These are phyloP conservation scores for Eugenia klotzschiana DNA, from an alignment of 441 rosid species.

Conservation along the genomic window DNA sequence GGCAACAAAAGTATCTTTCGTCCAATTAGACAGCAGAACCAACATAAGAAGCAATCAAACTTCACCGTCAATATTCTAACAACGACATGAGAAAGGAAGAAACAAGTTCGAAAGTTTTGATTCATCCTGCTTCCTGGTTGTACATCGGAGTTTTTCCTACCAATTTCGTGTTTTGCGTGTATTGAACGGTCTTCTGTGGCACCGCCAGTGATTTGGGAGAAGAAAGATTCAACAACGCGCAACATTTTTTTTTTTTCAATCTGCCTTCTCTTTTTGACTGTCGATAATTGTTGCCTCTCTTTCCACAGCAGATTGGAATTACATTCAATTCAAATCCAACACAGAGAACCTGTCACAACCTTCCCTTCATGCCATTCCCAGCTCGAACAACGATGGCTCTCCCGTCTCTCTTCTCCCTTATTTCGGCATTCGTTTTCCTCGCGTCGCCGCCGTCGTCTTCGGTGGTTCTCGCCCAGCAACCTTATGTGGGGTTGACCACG, in stretches of 20 bases:
- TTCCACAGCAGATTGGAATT: neutral
- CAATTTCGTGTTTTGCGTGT: neutral
- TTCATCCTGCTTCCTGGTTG: neutral
- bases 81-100: neutral
- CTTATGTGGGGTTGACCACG: conserved; percentile 33
- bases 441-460: neutral
- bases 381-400: neutral
- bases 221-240: neutral
- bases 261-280: neutral
- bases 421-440: neutral
- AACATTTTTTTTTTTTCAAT: no score
- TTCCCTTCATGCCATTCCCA: neutral
- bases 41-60: neutral
- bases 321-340: neutral
- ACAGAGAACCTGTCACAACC: neutral
- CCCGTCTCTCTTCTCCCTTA: neutral
- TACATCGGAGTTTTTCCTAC: neutral
- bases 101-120: neutral
- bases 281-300: neutral
- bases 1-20: neutral
- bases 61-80: neutral
- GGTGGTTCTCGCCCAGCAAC: conserved; percentile 45
- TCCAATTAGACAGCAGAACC: neutral
- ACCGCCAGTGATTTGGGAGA: neutral
- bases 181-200: neutral